These are phyloP conservation scores for Calamus simplicifolius DNA, from an alignment of 176 grass and related monocot species.

Conservation along the genomic window DNA sequence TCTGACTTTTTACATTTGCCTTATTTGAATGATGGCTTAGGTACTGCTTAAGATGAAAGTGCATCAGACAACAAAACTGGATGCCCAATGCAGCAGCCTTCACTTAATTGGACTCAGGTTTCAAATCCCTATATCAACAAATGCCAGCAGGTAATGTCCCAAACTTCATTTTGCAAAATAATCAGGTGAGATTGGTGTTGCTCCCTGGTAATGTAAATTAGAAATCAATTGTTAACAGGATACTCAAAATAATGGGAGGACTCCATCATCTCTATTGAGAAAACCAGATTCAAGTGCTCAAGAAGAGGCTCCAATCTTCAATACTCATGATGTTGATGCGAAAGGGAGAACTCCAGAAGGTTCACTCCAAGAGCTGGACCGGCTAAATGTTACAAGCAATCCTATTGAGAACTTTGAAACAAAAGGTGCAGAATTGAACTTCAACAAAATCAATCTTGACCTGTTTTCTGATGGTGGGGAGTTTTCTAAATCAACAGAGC, in stretches of 20 bases:
- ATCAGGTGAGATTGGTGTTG: neutral
- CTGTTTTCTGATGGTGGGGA: constrained; percentile 23
- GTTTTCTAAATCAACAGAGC: constrained; percentile 35
- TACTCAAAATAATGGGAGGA: constrained; percentile 28
- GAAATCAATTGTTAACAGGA: constrained; percentile 26
- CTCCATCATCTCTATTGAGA: constrained; percentile 17
- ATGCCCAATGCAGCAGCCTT: constrained; percentile 19
- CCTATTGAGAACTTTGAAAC: constrained; percentile 1
- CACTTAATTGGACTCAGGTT: constrained; percentile 7
- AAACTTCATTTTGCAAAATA: neutral
- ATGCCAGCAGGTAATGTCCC: constrained; percentile 29
- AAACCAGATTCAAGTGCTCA: constrained; percentile 30
- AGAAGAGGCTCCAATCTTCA: constrained; percentile 27
- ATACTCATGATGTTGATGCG: constrained; percentile 1
- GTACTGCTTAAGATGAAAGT: constrained; percentile 19
- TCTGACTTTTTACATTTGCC: no score
- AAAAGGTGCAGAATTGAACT: constrained; percentile 15
- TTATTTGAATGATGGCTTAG: constrained; percentile 21
- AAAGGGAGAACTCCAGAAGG: constrained; percentile 35
- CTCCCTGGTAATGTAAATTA: neutral
- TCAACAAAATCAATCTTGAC: constrained; percentile 42
- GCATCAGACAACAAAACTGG: constrained; percentile 19
- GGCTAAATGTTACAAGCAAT: constrained; percentile 34
- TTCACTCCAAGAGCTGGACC: constrained; percentile 49
- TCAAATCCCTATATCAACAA: constrained; percentile 18